phyloP scores from a whole-genome alignment of 2,329 filamentous ascomycete genomes.

The Didymella lethalis region DNA sequence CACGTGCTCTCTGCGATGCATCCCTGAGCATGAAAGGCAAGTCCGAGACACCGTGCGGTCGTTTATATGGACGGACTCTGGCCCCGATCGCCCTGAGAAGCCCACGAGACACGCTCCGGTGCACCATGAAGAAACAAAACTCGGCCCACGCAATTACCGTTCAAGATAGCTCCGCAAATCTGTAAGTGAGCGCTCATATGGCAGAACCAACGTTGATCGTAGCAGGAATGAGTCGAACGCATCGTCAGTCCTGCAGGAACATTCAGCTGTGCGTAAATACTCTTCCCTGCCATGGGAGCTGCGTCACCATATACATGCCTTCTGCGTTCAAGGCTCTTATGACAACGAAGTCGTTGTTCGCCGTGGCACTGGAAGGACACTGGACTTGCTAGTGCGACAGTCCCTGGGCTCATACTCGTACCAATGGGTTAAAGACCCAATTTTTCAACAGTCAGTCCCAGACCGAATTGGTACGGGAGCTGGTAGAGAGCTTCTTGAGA shows the following conservation, averaged over 20 bases:
- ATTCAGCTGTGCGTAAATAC: slow-evolving; percentile 13
- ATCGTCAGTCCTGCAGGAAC: neutral
- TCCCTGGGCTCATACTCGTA: slow-evolving; percentile 23
- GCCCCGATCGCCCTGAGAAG: neutral
- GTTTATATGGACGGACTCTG: neutral
- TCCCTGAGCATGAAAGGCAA: neutral
- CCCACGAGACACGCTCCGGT: neutral
- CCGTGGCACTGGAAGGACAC: neutral
- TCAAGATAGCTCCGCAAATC: neutral
- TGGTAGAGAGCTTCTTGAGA: slow-evolving; percentile 28
- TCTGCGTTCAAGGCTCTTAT: slow-evolving; percentile 27
- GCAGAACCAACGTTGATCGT: neutral
- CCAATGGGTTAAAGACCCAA: slow-evolving; percentile 31
- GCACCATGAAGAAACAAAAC: neutral
- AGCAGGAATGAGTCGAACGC: neutral
- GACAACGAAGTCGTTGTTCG: slow-evolving; percentile 36
- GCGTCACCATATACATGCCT: slow-evolving; percentile 30
- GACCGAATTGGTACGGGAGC: slow-evolving; percentile 8
- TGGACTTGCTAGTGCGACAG: slow-evolving; percentile 27
- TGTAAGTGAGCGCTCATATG: neutral
- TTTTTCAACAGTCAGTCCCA: slow-evolving; percentile 8
- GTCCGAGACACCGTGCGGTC: neutral
- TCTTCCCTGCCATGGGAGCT: slow-evolving; percentile 31
- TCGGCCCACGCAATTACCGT: neutral
- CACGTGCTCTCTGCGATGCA: slow-evolving; percentile 12